Conservation (phyloP, 768 basidiomycete species). For the Rubroboletus pulcherrimus region DNA sequence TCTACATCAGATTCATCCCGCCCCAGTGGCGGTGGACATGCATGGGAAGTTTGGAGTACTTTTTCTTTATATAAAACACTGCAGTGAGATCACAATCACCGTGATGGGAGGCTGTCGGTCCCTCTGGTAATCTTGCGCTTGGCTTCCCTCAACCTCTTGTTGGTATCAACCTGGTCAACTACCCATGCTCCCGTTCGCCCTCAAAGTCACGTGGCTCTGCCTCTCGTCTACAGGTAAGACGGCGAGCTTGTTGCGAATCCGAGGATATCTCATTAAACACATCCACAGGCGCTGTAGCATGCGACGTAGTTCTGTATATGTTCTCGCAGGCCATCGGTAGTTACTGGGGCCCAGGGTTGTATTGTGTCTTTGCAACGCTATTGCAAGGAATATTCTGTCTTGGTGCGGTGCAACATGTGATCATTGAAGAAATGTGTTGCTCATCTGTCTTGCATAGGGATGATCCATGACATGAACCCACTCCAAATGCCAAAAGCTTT, state of each 20-base stretch:
- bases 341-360: slow-evolving; percentile 48
- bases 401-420: slow-evolving; percentile 36
- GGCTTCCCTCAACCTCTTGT: neutral
- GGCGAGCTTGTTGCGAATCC: neutral
- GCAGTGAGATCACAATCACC: neutral
- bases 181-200: slow-evolving; percentile 51
- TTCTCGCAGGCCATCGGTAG: slow-evolving; percentile 43
- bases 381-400: slow-evolving; percentile 58
- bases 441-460: slow-evolving; percentile 37
- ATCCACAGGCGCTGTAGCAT: slow-evolving; percentile 45
- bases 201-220: slow-evolving; percentile 57
- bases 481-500: slow-evolving; percentile 53
- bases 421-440: neutral
- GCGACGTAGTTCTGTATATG: slow-evolving; percentile 45
- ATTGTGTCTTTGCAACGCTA: slow-evolving; percentile 47
- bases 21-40: neutral
- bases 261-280: neutral
- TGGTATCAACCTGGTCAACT: neutral
- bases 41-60: slow-evolving; percentile 6
- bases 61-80: neutral
- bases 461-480: slow-evolving; percentile 64
- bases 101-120: neutral
- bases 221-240: slow-evolving; percentile 51
- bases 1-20: neutral
- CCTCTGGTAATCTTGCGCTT: neutral